Evolutionary conservation across 495 filamentous ascomycete species (phyloP).

Genomic region (Neurospora sp.): DNA sequence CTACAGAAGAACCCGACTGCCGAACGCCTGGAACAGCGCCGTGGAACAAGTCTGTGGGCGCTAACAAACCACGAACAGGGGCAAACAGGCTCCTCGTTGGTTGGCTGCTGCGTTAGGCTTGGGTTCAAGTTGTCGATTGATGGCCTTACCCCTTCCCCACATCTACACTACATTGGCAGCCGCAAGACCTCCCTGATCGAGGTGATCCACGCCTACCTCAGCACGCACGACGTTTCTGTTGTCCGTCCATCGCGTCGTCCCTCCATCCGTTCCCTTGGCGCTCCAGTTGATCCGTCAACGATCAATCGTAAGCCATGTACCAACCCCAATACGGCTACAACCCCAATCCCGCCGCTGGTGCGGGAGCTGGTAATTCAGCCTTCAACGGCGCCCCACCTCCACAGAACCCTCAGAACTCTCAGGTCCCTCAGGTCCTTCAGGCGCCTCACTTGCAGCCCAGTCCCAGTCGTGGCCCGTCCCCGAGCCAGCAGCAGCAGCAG

Average conservation of each 20-base stretch:
- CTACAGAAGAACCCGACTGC: neutral
- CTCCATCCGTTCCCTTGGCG: constrained; percentile 6
- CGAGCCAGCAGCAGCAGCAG: constrained; percentile 30
- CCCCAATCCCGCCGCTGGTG: constrained; percentile 25
- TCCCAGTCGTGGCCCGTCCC: constrained; percentile 11
- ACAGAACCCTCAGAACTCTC: constrained; percentile 22
- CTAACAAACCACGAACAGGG: neutral
- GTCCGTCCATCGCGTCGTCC: constrained; percentile 13
- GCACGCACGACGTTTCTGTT: constrained; percentile 13
- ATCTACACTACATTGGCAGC: constrained; percentile 22
- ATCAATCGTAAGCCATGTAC: constrained; percentile 34
- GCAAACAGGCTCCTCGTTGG: neutral
- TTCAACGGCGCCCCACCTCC: constrained; percentile 41
- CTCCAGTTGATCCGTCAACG: constrained; percentile 13
- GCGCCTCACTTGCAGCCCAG: constrained; percentile 33
- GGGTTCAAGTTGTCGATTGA: constrained; percentile 5
- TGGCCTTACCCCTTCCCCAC: constrained; percentile 25
- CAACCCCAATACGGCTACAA: constrained; percentile 35
- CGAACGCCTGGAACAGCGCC: neutral
- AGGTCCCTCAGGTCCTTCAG: neutral
- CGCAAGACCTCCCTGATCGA: constrained; percentile 20
- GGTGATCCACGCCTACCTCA: constrained; percentile 8
- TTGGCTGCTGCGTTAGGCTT: neutral
- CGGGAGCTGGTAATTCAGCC: constrained; percentile 23
- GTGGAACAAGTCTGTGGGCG: neutral